Percentiles rank a stretch among this genome's conserved stretches.
Conservation (phyloP, 139 green algal species). For the Coccomyxa sp. region DNA sequence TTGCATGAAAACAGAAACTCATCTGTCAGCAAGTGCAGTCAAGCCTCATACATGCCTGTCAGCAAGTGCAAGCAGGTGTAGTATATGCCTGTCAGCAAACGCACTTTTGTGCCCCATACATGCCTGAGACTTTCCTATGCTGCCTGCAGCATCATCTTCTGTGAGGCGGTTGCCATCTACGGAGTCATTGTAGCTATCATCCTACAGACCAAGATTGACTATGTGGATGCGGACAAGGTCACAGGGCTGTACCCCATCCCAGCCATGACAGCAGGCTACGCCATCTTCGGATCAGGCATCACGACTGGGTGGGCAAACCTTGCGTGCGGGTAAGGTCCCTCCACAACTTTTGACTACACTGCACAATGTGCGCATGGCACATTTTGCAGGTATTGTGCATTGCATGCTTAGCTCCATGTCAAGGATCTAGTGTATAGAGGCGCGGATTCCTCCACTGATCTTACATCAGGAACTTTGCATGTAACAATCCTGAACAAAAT, state of each 20-base stretch:
- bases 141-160: constrained; percentile 95
- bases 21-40: too few relatives aligned
- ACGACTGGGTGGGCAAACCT: constrained; percentile 96
- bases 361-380: too few relatives aligned
- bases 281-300: constrained; percentile 90
- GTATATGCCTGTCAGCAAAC: too few relatives aligned
- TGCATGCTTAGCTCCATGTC: too few relatives aligned
- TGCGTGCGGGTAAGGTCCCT: constrained; percentile 84
- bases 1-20: too few relatives aligned
- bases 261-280: constrained; percentile 76
- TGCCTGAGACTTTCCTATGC: not conserved
- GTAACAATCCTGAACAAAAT: too few relatives aligned
- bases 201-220: constrained; percentile 93
- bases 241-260: constrained; percentile 20
- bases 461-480: not conserved
- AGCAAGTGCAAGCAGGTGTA: too few relatives aligned
- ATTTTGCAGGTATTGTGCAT: too few relatives aligned
- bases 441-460: too few relatives aligned
- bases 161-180: constrained; percentile 98
- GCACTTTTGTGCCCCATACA: too few relatives aligned
- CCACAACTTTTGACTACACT: not conserved
- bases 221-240: constrained; percentile 17
- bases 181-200: constrained; percentile 99
- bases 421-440: too few relatives aligned
- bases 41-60: too few relatives aligned